phyloP scores from a whole-genome alignment of 768 basidiomycete genomes.

The Coprinellus aureogranulatus region DNA sequence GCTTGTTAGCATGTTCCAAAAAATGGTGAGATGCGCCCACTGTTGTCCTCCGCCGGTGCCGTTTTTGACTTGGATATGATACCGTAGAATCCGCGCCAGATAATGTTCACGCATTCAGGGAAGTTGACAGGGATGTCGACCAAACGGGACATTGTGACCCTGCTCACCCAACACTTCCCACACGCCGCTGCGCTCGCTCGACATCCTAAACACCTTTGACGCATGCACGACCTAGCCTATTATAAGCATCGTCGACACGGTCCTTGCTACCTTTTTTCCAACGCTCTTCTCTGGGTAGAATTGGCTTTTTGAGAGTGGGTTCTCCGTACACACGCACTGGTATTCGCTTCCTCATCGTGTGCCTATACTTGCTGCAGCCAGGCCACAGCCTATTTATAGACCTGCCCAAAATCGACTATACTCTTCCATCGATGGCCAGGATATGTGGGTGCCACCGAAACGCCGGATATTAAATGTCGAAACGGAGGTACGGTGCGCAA shows the following conservation, averaged over 20 bases:
- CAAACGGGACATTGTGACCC: slow-evolving; percentile 60
- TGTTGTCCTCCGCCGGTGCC: background rate
- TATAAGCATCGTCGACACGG: background rate
- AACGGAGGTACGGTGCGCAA: background rate
- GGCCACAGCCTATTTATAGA: background rate
- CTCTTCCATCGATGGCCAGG: background rate
- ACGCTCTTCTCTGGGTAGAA: background rate
- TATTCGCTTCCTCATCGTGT: background rate
- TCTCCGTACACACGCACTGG: background rate
- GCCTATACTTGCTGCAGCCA: too few relatives aligned
- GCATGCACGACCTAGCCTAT: background rate
- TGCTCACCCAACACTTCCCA: slow-evolving; percentile 57
- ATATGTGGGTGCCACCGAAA: background rate
- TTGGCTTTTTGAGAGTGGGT: too few relatives aligned
- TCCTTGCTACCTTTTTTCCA: background rate
- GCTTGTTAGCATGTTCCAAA: slow-evolving; percentile 74
- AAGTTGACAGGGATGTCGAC: slow-evolving; percentile 64
- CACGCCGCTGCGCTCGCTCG: slow-evolving; percentile 44
- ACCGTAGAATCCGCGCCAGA: slow-evolving; percentile 61
- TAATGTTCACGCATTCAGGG: slow-evolving; percentile 63
- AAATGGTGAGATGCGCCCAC: slow-evolving; percentile 47
- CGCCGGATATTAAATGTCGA: background rate
- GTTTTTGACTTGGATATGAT: background rate
- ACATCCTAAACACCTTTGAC: background rate
- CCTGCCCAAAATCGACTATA: background rate